Percentiles rank a stretch among this genome's conserved stretches.
These are phyloP conservation scores for Fusarium drepaniforme DNA, from an alignment of 2,329 filamentous ascomycete species.

Conservation along the genomic window DNA sequence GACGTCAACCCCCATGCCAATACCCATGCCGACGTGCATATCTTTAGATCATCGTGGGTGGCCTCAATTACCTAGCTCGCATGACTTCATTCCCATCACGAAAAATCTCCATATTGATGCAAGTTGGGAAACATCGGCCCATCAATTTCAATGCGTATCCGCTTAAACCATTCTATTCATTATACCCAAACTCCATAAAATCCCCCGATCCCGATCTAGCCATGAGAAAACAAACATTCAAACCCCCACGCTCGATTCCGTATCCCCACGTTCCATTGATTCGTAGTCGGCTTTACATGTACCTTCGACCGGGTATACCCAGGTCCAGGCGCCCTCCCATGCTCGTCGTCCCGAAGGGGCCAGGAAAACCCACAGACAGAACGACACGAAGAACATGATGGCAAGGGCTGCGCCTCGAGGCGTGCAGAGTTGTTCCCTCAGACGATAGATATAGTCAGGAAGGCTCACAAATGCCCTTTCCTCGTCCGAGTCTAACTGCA, in stretches of 20 bases:
- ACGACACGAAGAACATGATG: conserved; percentile 20
- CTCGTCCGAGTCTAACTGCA: conserved; percentile 38
- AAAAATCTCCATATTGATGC: not conserved
- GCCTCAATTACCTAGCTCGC: not conserved
- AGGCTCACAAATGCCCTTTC: conserved; percentile 28
- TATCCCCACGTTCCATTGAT: not conserved
- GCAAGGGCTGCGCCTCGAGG: conserved; percentile 23
- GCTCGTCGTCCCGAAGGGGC: conserved; percentile 14
- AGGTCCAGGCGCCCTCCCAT: conserved; percentile 10
- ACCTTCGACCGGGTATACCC: not conserved
- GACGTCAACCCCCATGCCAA: not conserved
- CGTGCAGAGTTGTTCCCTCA: conserved; percentile 22
- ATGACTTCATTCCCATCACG: not conserved
- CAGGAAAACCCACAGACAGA: conserved; percentile 11
- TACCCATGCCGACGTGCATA: not conserved
- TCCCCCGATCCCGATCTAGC: not conserved
- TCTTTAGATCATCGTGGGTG: not conserved
- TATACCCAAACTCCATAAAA: conserved; percentile 3
- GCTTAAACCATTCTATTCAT: not conserved
- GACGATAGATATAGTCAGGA: conserved; percentile 33
- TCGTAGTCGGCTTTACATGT: not conserved
- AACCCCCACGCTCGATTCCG: conserved; percentile 16
- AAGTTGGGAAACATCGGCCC: not conserved
- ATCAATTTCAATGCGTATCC: not conserved
- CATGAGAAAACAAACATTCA: not conserved